phyloP scores from a whole-genome alignment of 176 grass and related monocot species.

The Carex kokanica region DNA sequence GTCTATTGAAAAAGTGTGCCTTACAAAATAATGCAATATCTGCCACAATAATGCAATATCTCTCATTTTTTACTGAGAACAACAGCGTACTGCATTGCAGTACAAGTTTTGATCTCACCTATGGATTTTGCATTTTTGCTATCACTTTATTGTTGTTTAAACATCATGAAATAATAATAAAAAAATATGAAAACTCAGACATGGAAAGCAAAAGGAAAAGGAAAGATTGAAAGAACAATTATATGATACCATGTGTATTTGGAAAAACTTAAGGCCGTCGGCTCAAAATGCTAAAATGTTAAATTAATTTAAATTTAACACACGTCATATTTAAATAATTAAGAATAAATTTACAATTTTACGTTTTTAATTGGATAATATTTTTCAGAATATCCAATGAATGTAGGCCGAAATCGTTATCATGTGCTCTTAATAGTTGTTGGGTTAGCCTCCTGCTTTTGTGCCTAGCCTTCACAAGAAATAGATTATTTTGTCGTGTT shows the following conservation, averaged over 20 bases:
- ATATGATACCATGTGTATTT: not conserved
- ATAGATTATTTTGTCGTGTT: not conserved
- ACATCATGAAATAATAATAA: no score
- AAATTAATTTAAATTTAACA: no score
- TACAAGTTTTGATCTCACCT: not conserved
- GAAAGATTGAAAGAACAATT: not conserved
- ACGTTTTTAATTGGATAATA: no score
- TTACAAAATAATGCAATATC: not conserved
- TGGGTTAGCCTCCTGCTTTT: not conserved
- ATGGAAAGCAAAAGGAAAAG: not conserved
- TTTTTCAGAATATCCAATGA: no score
- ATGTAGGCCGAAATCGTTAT: not conserved
- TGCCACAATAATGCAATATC: constrained; percentile 10
- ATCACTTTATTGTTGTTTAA: not conserved
- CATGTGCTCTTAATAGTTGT: not conserved
- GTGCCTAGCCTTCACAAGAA: not conserved
- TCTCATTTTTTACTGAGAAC: not conserved
- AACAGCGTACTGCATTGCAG: constrained; percentile 9
- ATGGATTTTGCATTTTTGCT: not conserved
- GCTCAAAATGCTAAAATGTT: not conserved
- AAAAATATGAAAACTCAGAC: not conserved
- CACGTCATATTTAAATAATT: no score
- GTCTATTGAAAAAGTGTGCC: constrained; percentile 29
- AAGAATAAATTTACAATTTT: no score
- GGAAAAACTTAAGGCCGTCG: not conserved